These are phyloP conservation scores for Epichloe bromicola DNA, from an alignment of 2,329 filamentous ascomycete genomes.

Conservation along the genomic window DNA sequence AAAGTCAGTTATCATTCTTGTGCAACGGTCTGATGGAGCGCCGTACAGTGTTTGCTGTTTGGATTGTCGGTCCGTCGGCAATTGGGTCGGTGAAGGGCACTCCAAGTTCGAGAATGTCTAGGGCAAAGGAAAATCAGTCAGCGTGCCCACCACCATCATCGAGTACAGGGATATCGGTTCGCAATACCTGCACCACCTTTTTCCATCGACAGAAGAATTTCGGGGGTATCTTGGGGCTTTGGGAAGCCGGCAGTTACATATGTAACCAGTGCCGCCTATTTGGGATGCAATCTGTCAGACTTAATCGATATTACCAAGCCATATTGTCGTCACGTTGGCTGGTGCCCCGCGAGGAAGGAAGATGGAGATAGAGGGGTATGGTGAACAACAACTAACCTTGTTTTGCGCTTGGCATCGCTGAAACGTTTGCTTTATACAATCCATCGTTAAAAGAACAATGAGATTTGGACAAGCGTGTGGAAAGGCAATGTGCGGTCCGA, in stretches of 20 bases:
- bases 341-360: not conserved
- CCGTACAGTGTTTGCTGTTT: slow-evolving; percentile 76
- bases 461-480: too few species aligned
- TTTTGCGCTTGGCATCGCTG: slow-evolving; percentile 45
- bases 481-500: not conserved
- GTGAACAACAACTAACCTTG: slow-evolving; percentile 34
- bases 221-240: slow-evolving; percentile 64
- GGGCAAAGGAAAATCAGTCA: not conserved
- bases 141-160: not conserved
- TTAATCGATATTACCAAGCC: not conserved
- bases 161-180: not conserved
- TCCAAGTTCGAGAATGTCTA: slow-evolving; percentile 86
- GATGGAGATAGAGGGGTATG: slow-evolving; percentile 9
- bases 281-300: not conserved
- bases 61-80: slow-evolving; percentile 93
- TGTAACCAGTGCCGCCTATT: slow-evolving; percentile 71
- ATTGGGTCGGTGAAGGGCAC: slow-evolving; percentile 97
- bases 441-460: slow-evolving; percentile 27
- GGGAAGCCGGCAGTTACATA: slow-evolving; percentile 96
- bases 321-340: not conserved
- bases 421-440: slow-evolving; percentile 46
- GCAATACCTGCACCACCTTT: slow-evolving; percentile 73
- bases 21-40: slow-evolving; percentile 3
- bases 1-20: slow-evolving; percentile 2
- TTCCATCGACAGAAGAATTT: slow-evolving; percentile 80